A percentile compares a stretch with the other conserved stretches of the same genome.
Conservation (phyloP, 305 asterid species). For the Striga hermonthica region DNA sequence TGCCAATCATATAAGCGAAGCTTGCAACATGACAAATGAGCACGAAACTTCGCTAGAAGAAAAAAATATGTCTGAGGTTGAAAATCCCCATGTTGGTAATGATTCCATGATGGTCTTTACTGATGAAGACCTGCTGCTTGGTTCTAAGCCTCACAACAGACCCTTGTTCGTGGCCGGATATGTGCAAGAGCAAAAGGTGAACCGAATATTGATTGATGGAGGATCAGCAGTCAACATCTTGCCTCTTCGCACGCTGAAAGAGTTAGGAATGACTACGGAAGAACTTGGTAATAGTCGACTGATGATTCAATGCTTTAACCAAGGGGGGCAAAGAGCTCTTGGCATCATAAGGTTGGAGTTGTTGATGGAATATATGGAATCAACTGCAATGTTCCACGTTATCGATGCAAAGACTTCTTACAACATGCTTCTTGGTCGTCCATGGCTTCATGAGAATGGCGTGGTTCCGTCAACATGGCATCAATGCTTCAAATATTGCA, state of each 20-base stretch:
- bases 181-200: neutral
- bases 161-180: neutral
- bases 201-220: neutral
- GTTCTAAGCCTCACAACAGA: neutral
- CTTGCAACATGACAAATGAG: too few relatives aligned
- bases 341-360: neutral
- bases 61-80: too few relatives aligned
- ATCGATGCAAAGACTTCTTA: neutral
- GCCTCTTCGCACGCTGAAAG: neutral
- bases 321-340: neutral
- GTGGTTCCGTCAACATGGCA: constrained; percentile 1
- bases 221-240: neutral
- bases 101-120: neutral
- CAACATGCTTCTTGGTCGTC: neutral
- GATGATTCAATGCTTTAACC: constrained; percentile 5
- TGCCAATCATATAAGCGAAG: too few relatives aligned
- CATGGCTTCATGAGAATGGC: neutral
- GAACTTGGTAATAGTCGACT: neutral
- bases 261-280: neutral
- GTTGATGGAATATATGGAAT: neutral
- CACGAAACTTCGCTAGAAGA: too few relatives aligned
- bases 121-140: neutral
- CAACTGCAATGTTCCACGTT: neutral
- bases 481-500: constrained; percentile 1
- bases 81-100: too few relatives aligned